Evolutionary conservation across 129 eudicot species (phyloP).

Genomic region (Arctium minus): DNA sequence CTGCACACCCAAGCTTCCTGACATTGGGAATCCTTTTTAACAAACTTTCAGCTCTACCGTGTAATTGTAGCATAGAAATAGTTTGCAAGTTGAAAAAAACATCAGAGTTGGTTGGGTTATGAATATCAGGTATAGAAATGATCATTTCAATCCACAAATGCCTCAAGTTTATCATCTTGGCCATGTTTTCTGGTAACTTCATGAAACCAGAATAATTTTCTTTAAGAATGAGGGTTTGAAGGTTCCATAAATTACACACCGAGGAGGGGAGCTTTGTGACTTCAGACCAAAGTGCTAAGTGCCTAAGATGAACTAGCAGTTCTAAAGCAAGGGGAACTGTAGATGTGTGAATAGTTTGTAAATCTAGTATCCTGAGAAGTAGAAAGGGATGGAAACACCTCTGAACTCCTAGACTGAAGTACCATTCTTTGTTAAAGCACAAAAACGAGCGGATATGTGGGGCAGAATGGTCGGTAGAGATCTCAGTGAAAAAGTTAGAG

Average conservation of each 20-base stretch:
- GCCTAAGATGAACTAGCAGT: conserved; percentile 47
- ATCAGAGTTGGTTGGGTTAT: conserved; percentile 9
- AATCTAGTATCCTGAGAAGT: conserved; percentile 50
- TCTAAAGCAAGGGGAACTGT: conserved; percentile 44
- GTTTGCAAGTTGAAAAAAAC: conserved; percentile 26
- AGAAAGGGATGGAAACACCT: conserved; percentile 42
- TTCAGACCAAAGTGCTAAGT: conserved; percentile 48
- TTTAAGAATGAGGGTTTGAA: conserved; percentile 58
- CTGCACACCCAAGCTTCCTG: conserved; percentile 32
- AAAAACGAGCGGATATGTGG: conserved; percentile 27
- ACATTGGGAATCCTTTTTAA: conserved; percentile 28
- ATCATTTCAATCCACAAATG: conserved; percentile 30
- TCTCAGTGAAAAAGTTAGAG: conserved; percentile 16
- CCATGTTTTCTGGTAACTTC: conserved; percentile 28
- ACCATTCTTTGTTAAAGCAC: conserved; percentile 31
- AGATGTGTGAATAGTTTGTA: conserved; percentile 31
- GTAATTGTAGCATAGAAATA: conserved; percentile 25
- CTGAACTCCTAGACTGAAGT: conserved; percentile 23
- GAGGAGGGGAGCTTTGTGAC: conserved; percentile 44
- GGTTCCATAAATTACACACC: conserved; percentile 43
- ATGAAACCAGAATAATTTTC: conserved; percentile 12
- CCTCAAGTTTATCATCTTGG: conserved; percentile 29
- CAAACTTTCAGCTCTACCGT: conserved; percentile 28
- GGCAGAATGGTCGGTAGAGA: conserved; percentile 23
- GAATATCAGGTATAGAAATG: conserved; percentile 24